phyloP scores from a whole-genome alignment of 768 basidiomycete genomes.

The Udeniomyces megalosporus region DNA sequence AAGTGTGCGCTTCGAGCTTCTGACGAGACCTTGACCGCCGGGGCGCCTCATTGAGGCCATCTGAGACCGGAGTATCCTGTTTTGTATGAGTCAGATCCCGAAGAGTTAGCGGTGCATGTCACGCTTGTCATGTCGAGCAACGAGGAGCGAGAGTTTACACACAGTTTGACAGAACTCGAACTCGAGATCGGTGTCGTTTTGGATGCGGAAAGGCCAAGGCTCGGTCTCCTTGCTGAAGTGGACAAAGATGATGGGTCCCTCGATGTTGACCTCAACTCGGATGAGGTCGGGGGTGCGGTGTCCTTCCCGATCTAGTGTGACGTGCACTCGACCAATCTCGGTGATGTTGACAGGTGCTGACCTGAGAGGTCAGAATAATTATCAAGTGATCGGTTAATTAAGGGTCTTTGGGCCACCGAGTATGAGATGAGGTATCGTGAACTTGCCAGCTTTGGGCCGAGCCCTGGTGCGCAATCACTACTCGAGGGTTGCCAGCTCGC shows the following conservation, averaged over 20 bases:
- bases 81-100: too few species aligned
- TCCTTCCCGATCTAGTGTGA: slow-evolving; percentile 43
- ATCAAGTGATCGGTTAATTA: neutral
- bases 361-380: slow-evolving; percentile 35
- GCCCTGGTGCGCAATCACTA: slow-evolving; percentile 76
- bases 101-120: too few species aligned
- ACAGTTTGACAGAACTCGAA: slow-evolving; percentile 64
- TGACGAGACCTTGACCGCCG: slow-evolving; percentile 1
- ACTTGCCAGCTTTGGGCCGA: slow-evolving; percentile 62
- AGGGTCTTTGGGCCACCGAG: neutral
- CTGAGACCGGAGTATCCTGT: slow-evolving; percentile 1
- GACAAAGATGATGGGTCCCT: slow-evolving; percentile 81
- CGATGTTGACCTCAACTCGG: slow-evolving; percentile 59
- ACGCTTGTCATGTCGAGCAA: too few species aligned
- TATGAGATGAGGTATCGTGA: neutral
- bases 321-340: slow-evolving; percentile 68
- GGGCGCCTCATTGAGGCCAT: slow-evolving; percentile 1
- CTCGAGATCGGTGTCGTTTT: slow-evolving; percentile 65
- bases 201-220: slow-evolving; percentile 75
- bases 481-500: slow-evolving; percentile 47
- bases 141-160: slow-evolving; percentile 19
- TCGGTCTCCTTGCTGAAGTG: slow-evolving; percentile 48
- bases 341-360: slow-evolving; percentile 82
- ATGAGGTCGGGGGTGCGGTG: slow-evolving; percentile 33
- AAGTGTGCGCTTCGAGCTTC: slow-evolving; percentile 40